Evolutionary conservation across 495 filamentous ascomycete genomes (phyloP).

Genomic region (Penicillium goetzii): DNA sequence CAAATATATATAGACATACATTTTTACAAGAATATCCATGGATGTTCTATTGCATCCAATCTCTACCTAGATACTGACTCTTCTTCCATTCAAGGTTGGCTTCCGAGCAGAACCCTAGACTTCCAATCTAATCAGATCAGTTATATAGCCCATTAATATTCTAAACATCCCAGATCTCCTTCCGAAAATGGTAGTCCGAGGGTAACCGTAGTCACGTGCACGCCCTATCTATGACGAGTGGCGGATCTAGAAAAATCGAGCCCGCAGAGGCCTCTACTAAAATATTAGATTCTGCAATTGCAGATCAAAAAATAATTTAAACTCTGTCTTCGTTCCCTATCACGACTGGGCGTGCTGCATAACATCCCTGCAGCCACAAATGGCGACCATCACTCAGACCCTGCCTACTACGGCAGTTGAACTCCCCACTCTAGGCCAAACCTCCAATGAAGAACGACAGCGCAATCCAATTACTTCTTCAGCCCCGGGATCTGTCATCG

Average conservation of each 20-base stretch:
- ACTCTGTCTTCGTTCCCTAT: neutral
- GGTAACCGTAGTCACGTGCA: constrained; percentile 16
- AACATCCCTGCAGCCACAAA: constrained; percentile 7
- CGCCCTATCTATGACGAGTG: constrained; percentile 10
- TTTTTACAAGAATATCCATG: neutral
- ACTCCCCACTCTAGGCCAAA: constrained; percentile 17
- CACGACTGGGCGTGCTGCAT: neutral
- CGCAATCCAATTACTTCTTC: constrained; percentile 19
- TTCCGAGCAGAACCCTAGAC: too few species aligned
- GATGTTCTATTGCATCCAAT: neutral
- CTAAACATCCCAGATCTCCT: neutral
- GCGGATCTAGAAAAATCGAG: neutral
- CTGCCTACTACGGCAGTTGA: constrained; percentile 29
- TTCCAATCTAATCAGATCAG: neutral
- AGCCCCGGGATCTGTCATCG: neutral
- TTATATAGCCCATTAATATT: neutral
- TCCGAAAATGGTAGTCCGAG: constrained; percentile 6
- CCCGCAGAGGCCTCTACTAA: neutral
- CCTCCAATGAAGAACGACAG: constrained; percentile 20
- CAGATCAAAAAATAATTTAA: neutral
- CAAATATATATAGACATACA: constrained; percentile 1
- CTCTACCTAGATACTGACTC: too few species aligned
- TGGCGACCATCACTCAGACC: constrained; percentile 26
- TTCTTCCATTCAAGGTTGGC: too few species aligned
- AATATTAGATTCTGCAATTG: neutral